Percentiles rank a stretch among this genome's conserved stretches.
phyloP scores from a whole-genome alignment of 441 rosid species.

The Dalechampia spathulata region DNA sequence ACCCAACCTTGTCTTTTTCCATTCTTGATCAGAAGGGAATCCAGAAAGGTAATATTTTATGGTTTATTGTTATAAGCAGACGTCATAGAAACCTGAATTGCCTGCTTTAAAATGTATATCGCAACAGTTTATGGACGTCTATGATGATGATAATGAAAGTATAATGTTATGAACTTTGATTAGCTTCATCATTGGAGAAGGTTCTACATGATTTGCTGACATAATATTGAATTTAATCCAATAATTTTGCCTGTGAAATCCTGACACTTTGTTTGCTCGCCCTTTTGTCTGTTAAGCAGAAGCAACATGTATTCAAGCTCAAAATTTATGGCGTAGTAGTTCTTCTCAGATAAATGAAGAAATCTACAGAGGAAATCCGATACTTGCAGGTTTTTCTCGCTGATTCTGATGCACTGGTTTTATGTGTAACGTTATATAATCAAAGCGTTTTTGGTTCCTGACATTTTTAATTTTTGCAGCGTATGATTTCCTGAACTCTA shows the following conservation, averaged over 20 bases:
- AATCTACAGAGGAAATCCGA: constrained; percentile 60
- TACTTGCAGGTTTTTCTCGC: constrained; percentile 52
- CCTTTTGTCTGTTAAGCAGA: constrained; percentile 26
- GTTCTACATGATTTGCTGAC: too few relatives aligned
- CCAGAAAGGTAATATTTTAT: background rate
- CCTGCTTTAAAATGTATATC: background rate
- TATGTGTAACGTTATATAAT: background rate
- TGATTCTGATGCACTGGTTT: background rate
- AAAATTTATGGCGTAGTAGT: constrained; percentile 57
- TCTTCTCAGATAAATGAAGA: constrained; percentile 65
- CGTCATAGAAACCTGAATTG: background rate
- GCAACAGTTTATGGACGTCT: too few relatives aligned
- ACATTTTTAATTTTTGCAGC: constrained; percentile 34
- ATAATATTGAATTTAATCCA: too few relatives aligned
- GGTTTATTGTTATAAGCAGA: too few relatives aligned
- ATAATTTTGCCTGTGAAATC: background rate
- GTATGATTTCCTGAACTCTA: constrained; percentile 67
- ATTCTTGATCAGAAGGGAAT: constrained; percentile 1
- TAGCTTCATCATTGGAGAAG: too few relatives aligned
- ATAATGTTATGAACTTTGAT: too few relatives aligned
- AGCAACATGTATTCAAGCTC: constrained; percentile 51
- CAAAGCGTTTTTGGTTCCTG: constrained; percentile 3
- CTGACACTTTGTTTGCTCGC: constrained; percentile 2
- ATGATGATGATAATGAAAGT: too few relatives aligned
- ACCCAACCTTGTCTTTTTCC: constrained; percentile 33